A percentile compares a stretch with the other conserved stretches of the same genome.
Conservation (phyloP, 202 grass and related monocot species). For the Thinopyrum obtusiflorum region DNA sequence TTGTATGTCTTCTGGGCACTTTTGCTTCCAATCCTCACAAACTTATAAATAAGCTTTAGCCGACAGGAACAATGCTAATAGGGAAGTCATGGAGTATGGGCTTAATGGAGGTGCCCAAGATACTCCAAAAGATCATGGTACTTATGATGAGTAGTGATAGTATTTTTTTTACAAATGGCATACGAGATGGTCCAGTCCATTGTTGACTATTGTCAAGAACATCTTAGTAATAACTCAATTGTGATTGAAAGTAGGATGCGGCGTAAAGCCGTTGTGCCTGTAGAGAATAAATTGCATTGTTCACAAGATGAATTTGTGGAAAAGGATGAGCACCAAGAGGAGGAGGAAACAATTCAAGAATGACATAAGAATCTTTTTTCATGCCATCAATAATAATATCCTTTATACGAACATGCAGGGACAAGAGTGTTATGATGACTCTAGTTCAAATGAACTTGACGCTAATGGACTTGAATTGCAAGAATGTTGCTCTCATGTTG, state of each 20-base stretch:
- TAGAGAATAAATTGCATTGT: too few relatives aligned
- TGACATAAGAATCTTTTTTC: not conserved
- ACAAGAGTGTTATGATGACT: not conserved
- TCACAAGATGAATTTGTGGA: not conserved
- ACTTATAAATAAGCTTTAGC: not conserved
- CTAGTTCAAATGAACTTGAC: not conserved
- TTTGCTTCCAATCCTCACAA: not conserved
- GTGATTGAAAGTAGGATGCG: not conserved
- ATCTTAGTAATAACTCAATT: not conserved
- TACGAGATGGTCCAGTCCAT: not conserved
- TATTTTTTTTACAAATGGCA: not conserved
- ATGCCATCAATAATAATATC: not conserved
- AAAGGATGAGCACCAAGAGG: not conserved
- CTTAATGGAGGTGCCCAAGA: not conserved
- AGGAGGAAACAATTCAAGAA: not conserved
- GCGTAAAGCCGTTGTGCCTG: not conserved
- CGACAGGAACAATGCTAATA: not conserved
- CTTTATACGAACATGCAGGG: not conserved
- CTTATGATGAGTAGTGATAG: not conserved
- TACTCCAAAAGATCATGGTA: not conserved
- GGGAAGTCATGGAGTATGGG: not conserved
- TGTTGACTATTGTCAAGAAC: not conserved
- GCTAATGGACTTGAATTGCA: not conserved
- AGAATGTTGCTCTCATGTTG: too few relatives aligned
- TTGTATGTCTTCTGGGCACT: not conserved